Evolutionary conservation across 805 yeast species (phyloP), one percentile per base, ranked within the genome.

Genomic region (Grigorovia jiainica): DNA sequence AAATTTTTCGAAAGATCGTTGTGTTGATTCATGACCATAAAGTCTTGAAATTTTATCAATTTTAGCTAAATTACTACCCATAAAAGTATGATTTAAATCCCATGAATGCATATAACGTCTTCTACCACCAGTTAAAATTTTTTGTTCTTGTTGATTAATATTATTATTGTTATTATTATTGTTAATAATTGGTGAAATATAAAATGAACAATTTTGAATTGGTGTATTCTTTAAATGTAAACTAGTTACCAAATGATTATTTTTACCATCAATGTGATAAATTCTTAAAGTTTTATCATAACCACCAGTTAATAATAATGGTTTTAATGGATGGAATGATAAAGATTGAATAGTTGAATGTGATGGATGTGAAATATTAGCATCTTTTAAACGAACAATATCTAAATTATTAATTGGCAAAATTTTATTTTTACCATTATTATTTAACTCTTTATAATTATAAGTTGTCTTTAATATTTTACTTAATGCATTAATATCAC

Each of bases 81-180:
- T 32, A 31, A 37, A 38, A 18, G 45, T 36, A 25, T 45, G 43
- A 18, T 47, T 38, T 39, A 92, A 68, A 61, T 87, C 89, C 95
- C 97, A 89, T 38, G 87, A 79, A 64, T 83, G 86, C 86, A 92
- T 80, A 58, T 81, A 89, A 44, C 85, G 73, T 67, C 98, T 77
- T 65, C 97, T 78, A 45, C 97, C 98, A 47, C 83, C 95, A 2
- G 94, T 84, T 57, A 76, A 81, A 8, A 90, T 47, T 68, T 65
- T 51, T 70, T 67, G 55, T 68, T 72, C 47, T 50, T 47, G 67
- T 10, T 37, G 32, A 13, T 24, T 13, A 4, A 24, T 24, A 13
- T n/a, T n/a, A n/a, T n/a, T n/a, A n/a, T n/a, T n/a, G n/a, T n/a
- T n/a, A n/a, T n/a, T n/a, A n/a, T n/a, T n/a, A n/a, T 10, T 24